Conservation (phyloP, 1,284 basidiomycete genomes). For the Ceratobasidium sp. region DNA sequence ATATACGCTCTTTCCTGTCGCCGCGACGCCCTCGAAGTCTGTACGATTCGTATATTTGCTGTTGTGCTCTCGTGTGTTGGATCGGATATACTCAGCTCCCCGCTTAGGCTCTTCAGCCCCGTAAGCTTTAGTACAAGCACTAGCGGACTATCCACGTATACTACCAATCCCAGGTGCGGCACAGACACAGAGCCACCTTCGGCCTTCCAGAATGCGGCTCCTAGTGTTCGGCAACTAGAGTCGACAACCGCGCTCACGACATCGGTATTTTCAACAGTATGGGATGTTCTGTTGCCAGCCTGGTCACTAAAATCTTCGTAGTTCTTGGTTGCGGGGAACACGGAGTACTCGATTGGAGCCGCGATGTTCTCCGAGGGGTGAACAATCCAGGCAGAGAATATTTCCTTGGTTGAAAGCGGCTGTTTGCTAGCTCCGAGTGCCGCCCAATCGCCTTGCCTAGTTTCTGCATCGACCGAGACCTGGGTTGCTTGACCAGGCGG, state of each 20-base stretch:
- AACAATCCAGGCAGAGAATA: conserved; percentile 74
- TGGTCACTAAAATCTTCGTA: conserved; percentile 11
- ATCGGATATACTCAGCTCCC: conserved; percentile 25
- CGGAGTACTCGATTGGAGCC: conserved; percentile 64
- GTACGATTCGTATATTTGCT: background rate
- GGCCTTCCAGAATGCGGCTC: conserved; percentile 32
- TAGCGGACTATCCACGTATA: conserved; percentile 8
- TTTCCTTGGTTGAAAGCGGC: conserved; percentile 66
- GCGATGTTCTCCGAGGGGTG: conserved; percentile 58
- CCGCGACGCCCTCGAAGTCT: background rate
- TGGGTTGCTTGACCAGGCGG: conserved; percentile 14
- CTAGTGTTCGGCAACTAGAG: conserved; percentile 1
- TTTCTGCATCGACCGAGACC: conserved; percentile 58
- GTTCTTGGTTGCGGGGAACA: conserved; percentile 63
- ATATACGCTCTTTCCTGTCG: background rate
- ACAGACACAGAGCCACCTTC: conserved; percentile 2
- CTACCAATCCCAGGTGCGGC: conserved; percentile 15
- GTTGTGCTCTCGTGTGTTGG: background rate
- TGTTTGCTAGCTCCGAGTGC: conserved; percentile 71
- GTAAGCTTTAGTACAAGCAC: conserved; percentile 19
- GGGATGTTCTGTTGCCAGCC: background rate
- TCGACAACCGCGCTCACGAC: conserved; percentile 38
- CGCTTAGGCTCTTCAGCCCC: background rate
- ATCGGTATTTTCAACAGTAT: conserved; percentile 20
- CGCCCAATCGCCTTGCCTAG: conserved; percentile 71